Conservation (phyloP, 306 rosid genomes). For the Vachellia pachyceras region DNA sequence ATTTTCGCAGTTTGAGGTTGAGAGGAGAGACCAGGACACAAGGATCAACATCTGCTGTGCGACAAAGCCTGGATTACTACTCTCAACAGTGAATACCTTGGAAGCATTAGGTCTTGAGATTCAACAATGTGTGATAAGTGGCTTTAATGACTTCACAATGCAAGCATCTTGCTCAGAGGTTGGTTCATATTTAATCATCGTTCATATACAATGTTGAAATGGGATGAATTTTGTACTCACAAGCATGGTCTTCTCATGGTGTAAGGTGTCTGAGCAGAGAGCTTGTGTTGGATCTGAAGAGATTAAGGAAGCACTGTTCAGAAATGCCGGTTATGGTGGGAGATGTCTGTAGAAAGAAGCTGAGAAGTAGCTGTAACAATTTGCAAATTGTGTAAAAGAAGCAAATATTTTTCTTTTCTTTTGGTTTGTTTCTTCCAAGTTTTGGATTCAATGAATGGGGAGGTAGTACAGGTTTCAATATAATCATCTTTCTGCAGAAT, state of each 20-base stretch:
- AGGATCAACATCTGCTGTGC: conserved; percentile 85
- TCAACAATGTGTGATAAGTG: conserved; percentile 92
- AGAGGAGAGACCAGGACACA: conserved; percentile 72
- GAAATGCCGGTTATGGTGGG: conserved; percentile 99
- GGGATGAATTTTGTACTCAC: conserved; percentile 16
- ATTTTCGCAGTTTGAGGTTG: conserved; percentile 79
- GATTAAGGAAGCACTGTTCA: conserved; percentile 86
- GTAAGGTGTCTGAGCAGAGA: conserved; percentile 69
- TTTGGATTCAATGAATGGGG: conserved; percentile 46
- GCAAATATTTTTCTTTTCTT: not conserved
- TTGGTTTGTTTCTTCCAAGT: conserved; percentile 14
- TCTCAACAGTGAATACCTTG: conserved; percentile 81
- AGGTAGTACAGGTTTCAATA: conserved; percentile 52
- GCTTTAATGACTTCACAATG: conserved; percentile 89
- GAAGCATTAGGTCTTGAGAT: conserved; percentile 93
- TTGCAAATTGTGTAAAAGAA: conserved; percentile 42
- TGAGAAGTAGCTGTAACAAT: conserved; percentile 30
- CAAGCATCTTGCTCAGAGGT: conserved; percentile 99
- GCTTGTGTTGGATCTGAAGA: conserved; percentile 65
- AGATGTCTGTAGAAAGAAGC: conserved; percentile 64
- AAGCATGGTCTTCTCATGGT: conserved; percentile 28
- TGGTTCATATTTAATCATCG: not conserved
- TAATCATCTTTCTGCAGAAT: conserved; percentile 44
- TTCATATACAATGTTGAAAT: conserved; percentile 24
- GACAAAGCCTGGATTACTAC: conserved; percentile 79